These are phyloP conservation scores for Penicillium tannophilum DNA, from an alignment of 495 filamentous ascomycete species.

Conservation along the genomic window DNA sequence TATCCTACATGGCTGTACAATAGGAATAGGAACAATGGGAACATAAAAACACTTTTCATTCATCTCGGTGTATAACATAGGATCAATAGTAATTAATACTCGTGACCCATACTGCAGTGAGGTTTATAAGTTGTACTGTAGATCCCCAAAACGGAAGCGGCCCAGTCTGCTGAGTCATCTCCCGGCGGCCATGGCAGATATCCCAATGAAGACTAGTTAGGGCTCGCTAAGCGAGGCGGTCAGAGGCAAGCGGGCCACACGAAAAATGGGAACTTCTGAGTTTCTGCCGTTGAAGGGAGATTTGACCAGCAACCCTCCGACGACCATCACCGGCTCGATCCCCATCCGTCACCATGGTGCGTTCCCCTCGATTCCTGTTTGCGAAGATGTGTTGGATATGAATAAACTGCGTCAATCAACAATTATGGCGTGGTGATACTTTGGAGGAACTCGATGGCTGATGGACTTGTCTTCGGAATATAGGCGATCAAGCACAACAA, in stretches of 20 bases:
- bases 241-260: constrained; percentile 46
- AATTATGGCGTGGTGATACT: not conserved
- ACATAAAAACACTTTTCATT: constrained; percentile 5
- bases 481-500: constrained; percentile 99
- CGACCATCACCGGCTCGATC: constrained; percentile 59
- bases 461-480: constrained; percentile 35
- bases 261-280: constrained; percentile 42
- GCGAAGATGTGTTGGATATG: constrained; percentile 12
- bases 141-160: constrained; percentile 3
- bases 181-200: constrained; percentile 15
- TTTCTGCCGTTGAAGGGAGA: constrained; percentile 43
- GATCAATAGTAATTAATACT: too few relatives aligned
- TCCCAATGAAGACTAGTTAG: constrained; percentile 37
- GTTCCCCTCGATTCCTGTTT: constrained; percentile 32
- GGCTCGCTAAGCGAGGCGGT: constrained; percentile 55
- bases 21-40: constrained; percentile 24
- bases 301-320: constrained; percentile 56
- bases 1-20: constrained; percentile 27
- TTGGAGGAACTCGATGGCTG: constrained; percentile 28
- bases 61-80: too few relatives aligned
- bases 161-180: constrained; percentile 13
- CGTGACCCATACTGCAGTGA: too few relatives aligned
- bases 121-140: not conserved
- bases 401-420: constrained; percentile 10
- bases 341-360: constrained; percentile 68